A percentile compares a stretch with the other conserved stretches of the same genome.
phyloP scores from a whole-genome alignment of 169 alveolate genomes.

The Cryptosporidium meleagridis region DNA sequence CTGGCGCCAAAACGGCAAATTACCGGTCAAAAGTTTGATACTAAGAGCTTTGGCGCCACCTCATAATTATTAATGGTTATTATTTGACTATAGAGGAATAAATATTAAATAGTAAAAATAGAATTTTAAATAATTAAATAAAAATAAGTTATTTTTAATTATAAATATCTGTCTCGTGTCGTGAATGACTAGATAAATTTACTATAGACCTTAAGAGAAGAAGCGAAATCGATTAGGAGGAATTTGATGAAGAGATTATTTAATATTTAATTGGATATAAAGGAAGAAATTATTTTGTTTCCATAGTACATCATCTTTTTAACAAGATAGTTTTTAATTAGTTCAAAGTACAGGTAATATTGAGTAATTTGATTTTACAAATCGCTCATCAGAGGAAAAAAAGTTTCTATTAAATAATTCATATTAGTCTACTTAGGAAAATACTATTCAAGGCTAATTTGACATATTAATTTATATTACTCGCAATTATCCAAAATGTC shows the following conservation, averaged over 20 bases:
- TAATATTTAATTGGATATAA: neutral
- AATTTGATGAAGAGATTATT: neutral
- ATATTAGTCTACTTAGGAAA: too few relatives aligned
- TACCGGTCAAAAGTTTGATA: too few relatives aligned
- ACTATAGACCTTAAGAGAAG: neutral
- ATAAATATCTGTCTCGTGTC: slow-evolving; percentile 51
- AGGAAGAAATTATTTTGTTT: neutral
- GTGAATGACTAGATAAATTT: slow-evolving; percentile 22
- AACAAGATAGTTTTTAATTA: neutral
- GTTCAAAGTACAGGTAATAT: neutral
- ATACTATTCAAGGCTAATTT: neutral
- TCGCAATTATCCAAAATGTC: neutral
- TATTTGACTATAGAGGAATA: neutral
- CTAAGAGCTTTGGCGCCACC: neutral
- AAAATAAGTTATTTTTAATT: neutral
- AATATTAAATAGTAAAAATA: neutral
- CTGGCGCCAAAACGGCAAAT: slow-evolving; percentile 13
- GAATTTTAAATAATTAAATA: neutral
- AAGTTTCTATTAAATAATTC: neutral
- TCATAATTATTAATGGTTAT: neutral
- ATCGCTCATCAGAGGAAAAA: neutral
- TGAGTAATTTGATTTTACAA: neutral
- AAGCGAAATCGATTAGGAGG: slow-evolving; percentile 7
- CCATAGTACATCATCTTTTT: neutral
- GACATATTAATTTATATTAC: neutral